Percentiles rank a stretch among this genome's conserved stretches.
These are phyloP conservation scores for Plasmodium chabaudi DNA, from an alignment of 169 alveolate species.

Conservation along the genomic window DNA sequence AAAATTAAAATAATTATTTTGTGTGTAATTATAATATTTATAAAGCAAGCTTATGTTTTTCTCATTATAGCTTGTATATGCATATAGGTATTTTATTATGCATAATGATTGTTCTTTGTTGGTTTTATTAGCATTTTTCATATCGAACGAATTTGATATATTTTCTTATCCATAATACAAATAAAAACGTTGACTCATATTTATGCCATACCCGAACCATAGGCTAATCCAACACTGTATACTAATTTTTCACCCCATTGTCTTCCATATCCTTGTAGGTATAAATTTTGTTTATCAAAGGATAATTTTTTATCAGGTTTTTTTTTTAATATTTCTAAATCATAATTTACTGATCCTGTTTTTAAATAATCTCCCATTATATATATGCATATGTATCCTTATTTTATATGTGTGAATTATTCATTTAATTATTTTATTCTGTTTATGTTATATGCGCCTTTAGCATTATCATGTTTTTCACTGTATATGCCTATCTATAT, in stretches of 20 bases:
- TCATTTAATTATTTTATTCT: constrained; percentile 25
- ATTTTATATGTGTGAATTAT: constrained; percentile 2
- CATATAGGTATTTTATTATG: too few species aligned
- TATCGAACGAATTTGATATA: not conserved
- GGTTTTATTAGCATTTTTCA: not conserved
- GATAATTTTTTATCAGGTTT: constrained; percentile 75
- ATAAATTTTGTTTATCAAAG: constrained; percentile 81
- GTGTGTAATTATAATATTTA: not conserved
- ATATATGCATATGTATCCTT: constrained; percentile 5
- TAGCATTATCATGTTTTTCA: too few species aligned
- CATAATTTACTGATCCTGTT: constrained; percentile 80
- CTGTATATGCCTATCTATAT: too few species aligned
- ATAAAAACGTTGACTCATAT: not conserved
- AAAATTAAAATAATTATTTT: not conserved
- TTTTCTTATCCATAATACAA: not conserved
- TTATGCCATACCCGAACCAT: constrained; percentile 86
- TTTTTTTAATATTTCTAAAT: constrained; percentile 82
- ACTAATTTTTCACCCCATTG: constrained; percentile 92
- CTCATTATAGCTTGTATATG: too few species aligned
- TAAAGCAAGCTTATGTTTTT: not conserved
- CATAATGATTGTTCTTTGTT: not conserved
- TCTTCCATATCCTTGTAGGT: constrained; percentile 87
- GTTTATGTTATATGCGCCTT: not conserved
- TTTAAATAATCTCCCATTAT: constrained; percentile 84
- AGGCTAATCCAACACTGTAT: constrained; percentile 90